Conservation (phyloP, 179 eudicot species). For the Pouteria campechiana region DNA sequence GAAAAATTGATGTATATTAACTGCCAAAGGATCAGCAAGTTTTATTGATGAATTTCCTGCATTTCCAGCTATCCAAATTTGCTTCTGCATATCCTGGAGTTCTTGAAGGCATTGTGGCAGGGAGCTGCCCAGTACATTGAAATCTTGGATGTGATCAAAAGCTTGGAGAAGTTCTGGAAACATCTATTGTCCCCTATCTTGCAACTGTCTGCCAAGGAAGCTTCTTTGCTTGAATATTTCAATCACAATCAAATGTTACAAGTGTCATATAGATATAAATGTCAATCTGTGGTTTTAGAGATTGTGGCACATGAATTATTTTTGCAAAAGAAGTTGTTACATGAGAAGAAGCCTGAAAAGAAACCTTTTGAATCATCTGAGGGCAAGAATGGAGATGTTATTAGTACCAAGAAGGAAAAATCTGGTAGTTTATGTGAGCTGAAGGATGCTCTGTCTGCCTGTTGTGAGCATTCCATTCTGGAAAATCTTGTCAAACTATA, state of each 20-base stretch:
- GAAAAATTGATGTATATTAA: too few relatives aligned
- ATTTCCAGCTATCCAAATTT: slow-evolving; percentile 45
- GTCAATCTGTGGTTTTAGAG: slow-evolving; percentile 55
- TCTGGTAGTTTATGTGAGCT: slow-evolving; percentile 25
- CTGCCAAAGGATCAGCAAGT: too few relatives aligned
- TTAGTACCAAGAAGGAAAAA: slow-evolving; percentile 13
- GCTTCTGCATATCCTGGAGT: slow-evolving; percentile 42
- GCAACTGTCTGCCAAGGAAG: slow-evolving; percentile 14
- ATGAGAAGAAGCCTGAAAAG: slow-evolving; percentile 30
- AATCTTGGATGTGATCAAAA: slow-evolving; percentile 50
- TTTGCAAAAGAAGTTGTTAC: slow-evolving; percentile 63
- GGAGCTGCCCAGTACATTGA: slow-evolving; percentile 65
- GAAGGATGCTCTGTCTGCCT: slow-evolving; percentile 39
- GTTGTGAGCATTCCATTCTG: slow-evolving; percentile 37
- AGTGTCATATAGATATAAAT: slow-evolving; percentile 32
- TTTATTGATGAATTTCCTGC: slow-evolving; percentile 4
- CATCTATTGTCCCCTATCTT: slow-evolving; percentile 34
- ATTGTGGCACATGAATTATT: slow-evolving; percentile 63
- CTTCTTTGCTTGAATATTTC: slow-evolving; percentile 15
- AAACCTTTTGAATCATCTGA: slow-evolving; percentile 23
- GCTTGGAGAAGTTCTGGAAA: slow-evolving; percentile 61
- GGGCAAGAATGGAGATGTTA: slow-evolving; percentile 16
- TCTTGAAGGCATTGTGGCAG: slow-evolving; percentile 80
- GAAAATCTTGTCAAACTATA: slow-evolving; percentile 46
- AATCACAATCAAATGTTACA: slow-evolving; percentile 28